Percentiles rank a stretch among this genome's conserved stretches.
Evolutionary conservation across 2,329 filamentous ascomycete species (phyloP).

Genomic region (Paraconiothyrium brasiliense): DNA sequence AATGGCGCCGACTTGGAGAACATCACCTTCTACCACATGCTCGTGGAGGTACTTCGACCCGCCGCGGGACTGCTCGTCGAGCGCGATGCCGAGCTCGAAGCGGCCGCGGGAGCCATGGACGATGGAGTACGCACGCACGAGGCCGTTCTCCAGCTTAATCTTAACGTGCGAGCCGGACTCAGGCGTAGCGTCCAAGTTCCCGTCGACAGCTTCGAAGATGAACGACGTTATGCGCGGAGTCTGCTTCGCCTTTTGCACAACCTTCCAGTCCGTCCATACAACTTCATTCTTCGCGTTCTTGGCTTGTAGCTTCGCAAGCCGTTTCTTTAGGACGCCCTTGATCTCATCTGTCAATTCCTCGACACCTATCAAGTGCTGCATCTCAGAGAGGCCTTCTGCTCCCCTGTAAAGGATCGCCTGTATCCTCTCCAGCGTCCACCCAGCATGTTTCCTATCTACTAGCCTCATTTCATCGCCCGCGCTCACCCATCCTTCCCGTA

Average conservation of each 20-base stretch:
- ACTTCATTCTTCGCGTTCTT: constrained; percentile 2
- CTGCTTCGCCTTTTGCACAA: constrained; percentile 4
- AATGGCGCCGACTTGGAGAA: constrained; percentile 8
- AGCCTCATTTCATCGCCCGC: constrained; percentile 1
- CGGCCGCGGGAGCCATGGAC: constrained; percentile 1
- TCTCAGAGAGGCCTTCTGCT: neutral
- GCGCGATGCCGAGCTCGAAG: constrained; percentile 17
- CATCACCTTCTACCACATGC: neutral
- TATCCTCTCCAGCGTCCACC: constrained; percentile 14
- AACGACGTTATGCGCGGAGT: constrained; percentile 8
- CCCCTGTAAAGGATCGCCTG: constrained; percentile 2
- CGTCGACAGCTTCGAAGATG: neutral
- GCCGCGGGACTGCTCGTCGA: constrained; percentile 7
- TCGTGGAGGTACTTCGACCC: constrained; percentile 13
- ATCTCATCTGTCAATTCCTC: constrained; percentile 8
- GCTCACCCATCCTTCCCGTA: constrained; percentile 41
- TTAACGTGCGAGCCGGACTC: constrained; percentile 9
- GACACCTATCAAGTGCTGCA: neutral
- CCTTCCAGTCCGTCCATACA: constrained; percentile 9
- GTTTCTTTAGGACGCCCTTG: neutral
- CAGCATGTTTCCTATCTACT: neutral
- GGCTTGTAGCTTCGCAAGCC: neutral
- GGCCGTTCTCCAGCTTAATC: neutral
- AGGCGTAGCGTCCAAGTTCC: neutral
- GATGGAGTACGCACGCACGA: constrained; percentile 14